Evolutionary conservation across 2,329 filamentous ascomycete genomes (phyloP), one percentile per base, ranked within the genome.

Genomic region (Colletotrichum falcatum): DNA sequence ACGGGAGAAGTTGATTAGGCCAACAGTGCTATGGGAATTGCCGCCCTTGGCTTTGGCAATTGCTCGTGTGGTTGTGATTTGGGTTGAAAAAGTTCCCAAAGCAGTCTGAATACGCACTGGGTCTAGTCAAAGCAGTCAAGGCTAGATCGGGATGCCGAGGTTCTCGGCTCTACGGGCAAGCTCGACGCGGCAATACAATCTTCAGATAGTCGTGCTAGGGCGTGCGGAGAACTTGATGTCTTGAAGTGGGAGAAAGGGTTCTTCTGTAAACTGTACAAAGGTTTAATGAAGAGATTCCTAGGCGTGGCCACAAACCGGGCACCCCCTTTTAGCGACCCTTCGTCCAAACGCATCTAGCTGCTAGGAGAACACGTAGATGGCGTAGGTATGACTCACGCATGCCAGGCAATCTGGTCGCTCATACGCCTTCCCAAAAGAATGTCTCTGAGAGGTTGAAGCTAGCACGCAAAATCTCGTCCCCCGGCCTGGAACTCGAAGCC

Each of bases 371-470:
- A 20, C 3, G 11, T 35, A 6, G 28, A 26, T 16, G 3, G 54
- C n/a, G n/a, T 7, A 14, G 11, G 5, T 26, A 20, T 20, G 5
- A 9, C 12, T 28, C 35, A 11, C 26, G 35, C 2, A 23, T 54
- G 1, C 9, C 20, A 23, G 12, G 4, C 11, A 8, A 8, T n/a
- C 20, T 6, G 3, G 9, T 20, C 26, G 2, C 16, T 67, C 28
- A 72, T n/a, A 73, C 42, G 3, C 71, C 71, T 14, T 67, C 61
- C 71, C 71, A 73, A 11, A 71, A 71, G 5, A 73, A 73, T 2
- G 64, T 71, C 33, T 59, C 23, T 1, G 44, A n/a, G 44, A 73
- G 14, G 4, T 39, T 37, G 20, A 73, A 71, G n/a, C 49, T 51
- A n/a, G 64, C 64, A 5, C 55, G 48, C 2, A 56, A 26, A 11